phyloP scores from a whole-genome alignment of 306 rosid species.

The Sicyos baderoa region DNA sequence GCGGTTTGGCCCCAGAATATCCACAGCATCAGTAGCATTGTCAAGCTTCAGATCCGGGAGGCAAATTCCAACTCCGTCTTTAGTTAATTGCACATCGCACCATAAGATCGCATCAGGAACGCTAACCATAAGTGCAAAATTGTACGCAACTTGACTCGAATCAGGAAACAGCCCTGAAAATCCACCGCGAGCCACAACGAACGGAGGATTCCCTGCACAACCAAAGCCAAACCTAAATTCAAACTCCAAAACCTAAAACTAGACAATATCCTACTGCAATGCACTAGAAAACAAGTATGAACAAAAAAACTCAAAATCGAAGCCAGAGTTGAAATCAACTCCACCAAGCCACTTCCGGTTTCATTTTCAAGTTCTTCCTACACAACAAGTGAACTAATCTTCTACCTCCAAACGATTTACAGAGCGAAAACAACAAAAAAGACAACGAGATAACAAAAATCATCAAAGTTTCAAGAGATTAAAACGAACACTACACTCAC shows the following conservation, averaged over 20 bases:
- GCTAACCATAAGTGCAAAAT: conserved; percentile 24
- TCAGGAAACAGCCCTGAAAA: conserved; percentile 83
- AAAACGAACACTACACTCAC: conserved; percentile 25
- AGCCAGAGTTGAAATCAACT: neutral
- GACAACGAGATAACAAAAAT: neutral
- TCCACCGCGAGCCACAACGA: conserved; percentile 76
- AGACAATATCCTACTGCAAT: neutral
- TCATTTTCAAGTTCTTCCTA: neutral
- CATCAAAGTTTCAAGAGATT: neutral
- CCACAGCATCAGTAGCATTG: conserved; percentile 29
- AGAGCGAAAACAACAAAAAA: neutral
- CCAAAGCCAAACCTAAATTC: neutral
- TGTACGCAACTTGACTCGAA: conserved; percentile 44
- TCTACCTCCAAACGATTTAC: neutral
- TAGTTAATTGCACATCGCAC: conserved; percentile 89
- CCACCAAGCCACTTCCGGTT: neutral
- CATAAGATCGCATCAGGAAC: conserved; percentile 31
- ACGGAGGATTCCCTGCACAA: conserved; percentile 56
- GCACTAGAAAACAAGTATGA: neutral
- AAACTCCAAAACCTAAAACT: neutral
- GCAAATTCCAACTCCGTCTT: conserved; percentile 69
- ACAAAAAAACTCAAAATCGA: neutral
- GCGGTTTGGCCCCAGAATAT: neutral
- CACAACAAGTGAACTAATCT: conserved; percentile 1
- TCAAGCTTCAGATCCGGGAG: conserved; percentile 39